Evolutionary conservation across 805 yeast species (phyloP), one percentile per base, ranked within the genome.

Genomic region (Nakazawaea holstii): DNA sequence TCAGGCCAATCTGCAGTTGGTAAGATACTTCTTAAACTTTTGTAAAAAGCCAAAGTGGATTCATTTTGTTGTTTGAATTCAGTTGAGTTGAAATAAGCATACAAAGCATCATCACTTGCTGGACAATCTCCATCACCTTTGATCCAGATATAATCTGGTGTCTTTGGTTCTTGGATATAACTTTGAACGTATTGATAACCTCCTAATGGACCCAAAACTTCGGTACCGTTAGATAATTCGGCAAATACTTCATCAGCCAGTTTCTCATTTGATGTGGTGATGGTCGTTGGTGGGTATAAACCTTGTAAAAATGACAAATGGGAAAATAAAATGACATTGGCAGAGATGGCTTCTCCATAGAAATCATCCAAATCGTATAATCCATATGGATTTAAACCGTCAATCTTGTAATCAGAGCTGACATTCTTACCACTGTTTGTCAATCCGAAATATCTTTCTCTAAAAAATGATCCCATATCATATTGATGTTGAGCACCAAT

Each of bases 181-280:
- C 67, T 60, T 49, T 63, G 61, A 11, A 72, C 75, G 49, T 73
- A 74, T 58, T 74, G 79, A 56, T 73, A 72, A 9, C 76, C 77
- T 45, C 59, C 59, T 30, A 69, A 56, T 4, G 78, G 77, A 40
- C 64, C 63, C 33, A 56, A 61, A 24, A 66, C 58, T 9, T 56
- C 52, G 17, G 73, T 53, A 20, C 78, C 78, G 52, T 74, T 72
- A 31, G 68, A 45, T 38, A 68, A 52, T 38, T 51, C 59, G n/a
- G 74, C 59, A 47, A 71, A 53, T 14, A 59, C 54, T 9, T 41
- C 49, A 28, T 52, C 62, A 26, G 58, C 58, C 39, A 61, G 52
- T 13, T 53, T 48, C 17, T 46, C 52, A 39, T 56, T 56, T 6
- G 59, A 50, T 41, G 59, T 56, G 27, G 62, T 62, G 13, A 53